A percentile compares a stretch with the other conserved stretches of the same genome.
These are phyloP conservation scores for Primulina eburnea DNA, from an alignment of 257 asterid genomes.

Conservation along the genomic window DNA sequence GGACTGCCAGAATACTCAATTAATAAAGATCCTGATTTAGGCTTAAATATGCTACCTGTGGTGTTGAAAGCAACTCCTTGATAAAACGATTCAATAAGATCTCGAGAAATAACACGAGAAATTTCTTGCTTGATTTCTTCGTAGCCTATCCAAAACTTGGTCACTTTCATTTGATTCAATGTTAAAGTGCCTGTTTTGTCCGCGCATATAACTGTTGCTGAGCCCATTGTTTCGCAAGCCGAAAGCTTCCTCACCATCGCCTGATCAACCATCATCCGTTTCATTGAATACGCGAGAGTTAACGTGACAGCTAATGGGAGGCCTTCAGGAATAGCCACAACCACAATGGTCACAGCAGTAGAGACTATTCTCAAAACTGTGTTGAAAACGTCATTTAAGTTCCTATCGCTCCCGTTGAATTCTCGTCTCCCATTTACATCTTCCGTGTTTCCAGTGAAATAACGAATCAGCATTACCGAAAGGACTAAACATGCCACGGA, in stretches of 20 bases:
- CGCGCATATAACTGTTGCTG: constrained; percentile 66
- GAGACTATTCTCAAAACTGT: constrained; percentile 46
- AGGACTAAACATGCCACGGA: constrained; percentile 47
- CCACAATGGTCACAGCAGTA: constrained; percentile 47
- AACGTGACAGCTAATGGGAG: constrained; percentile 50
- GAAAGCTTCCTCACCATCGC: constrained; percentile 69
- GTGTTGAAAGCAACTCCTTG: constrained; percentile 50
- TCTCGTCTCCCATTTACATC: constrained; percentile 35
- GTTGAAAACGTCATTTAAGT: constrained; percentile 43
- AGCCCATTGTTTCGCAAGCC: constrained; percentile 64
- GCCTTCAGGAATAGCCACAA: constrained; percentile 61
- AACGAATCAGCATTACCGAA: constrained; percentile 38
- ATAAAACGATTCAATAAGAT: constrained; percentile 33
- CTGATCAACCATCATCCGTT: constrained; percentile 52
- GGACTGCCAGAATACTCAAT: constrained; percentile 36
- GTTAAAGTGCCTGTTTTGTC: constrained; percentile 59
- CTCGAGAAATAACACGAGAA: constrained; percentile 22
- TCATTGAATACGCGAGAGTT: constrained; percentile 57
- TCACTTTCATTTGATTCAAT: constrained; percentile 44
- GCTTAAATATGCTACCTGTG: constrained; percentile 40
- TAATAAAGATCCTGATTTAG: constrained; percentile 16
- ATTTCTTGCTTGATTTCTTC: constrained; percentile 26
- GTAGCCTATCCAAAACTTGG: constrained; percentile 41
- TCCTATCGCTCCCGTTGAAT: constrained; percentile 33
- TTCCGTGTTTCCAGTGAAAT: constrained; percentile 41